These are phyloP conservation scores for Mycena indigotica DNA, from an alignment of 768 basidiomycete species.

Conservation along the genomic window DNA sequence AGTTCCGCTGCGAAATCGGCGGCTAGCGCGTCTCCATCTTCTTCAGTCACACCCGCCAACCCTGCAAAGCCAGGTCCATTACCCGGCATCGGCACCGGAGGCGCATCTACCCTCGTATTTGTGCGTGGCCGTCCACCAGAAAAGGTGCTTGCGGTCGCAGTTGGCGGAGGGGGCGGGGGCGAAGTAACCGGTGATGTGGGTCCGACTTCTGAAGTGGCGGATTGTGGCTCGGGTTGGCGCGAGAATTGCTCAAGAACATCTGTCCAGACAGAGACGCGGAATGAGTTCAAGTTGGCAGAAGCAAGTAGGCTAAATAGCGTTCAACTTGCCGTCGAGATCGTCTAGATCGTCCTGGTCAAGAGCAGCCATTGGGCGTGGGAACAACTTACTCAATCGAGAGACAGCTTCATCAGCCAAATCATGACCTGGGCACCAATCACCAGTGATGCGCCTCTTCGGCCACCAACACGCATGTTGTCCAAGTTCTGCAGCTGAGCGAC, in stretches of 20 bases:
- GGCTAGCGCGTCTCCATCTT: conserved; percentile 42
- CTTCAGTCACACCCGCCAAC: conserved; percentile 28
- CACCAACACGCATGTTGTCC: too few species aligned
- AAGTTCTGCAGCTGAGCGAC: too few species aligned
- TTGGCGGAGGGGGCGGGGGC: conserved; percentile 37
- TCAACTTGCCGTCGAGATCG: conserved; percentile 65
- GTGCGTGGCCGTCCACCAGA: conserved; percentile 43
- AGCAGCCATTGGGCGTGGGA: neutral
- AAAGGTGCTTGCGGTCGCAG: conserved; percentile 28
- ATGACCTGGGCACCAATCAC: too few species aligned
- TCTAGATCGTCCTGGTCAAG: conserved; percentile 58
- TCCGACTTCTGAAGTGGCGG: conserved; percentile 1
- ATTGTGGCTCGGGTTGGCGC: conserved; percentile 17
- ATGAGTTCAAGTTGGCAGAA: conserved; percentile 5
- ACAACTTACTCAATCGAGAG: neutral
- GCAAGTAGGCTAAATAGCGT: neutral
- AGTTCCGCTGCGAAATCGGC: conserved; percentile 50
- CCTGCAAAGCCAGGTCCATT: conserved; percentile 12
- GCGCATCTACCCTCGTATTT: conserved; percentile 51
- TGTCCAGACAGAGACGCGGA: too few species aligned
- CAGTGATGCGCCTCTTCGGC: too few species aligned
- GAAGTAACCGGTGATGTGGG: conserved; percentile 24
- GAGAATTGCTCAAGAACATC: conserved; percentile 52
- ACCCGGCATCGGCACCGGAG: conserved; percentile 41
- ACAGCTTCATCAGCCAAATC: too few species aligned